A percentile compares a stretch with the other conserved stretches of the same genome.
Conservation (phyloP, 768 basidiomycete genomes). For the Pleurotus eryngii region DNA sequence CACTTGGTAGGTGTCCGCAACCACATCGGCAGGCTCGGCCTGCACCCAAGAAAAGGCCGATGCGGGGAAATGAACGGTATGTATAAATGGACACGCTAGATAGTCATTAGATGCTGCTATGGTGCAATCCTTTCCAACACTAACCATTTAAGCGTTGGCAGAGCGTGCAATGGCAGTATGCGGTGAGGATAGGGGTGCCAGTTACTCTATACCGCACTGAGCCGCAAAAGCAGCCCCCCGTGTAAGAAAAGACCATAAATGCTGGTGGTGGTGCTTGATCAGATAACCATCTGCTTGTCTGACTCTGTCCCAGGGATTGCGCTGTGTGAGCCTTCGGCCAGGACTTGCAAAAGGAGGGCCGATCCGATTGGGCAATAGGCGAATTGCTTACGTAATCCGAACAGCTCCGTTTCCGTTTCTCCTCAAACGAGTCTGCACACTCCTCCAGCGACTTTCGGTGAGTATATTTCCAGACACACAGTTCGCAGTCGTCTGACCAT, state of each 20-base stretch:
- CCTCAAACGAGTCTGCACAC: background rate
- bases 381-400: conserved; percentile 5
- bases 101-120: background rate
- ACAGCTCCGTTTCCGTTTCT: conserved; percentile 4
- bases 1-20: conserved; percentile 45
- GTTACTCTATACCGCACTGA: conserved; percentile 42
- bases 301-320: background rate
- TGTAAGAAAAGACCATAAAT: conserved; percentile 17
- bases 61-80: conserved; percentile 54
- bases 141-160: conserved; percentile 61
- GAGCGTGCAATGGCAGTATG: conserved; percentile 69
- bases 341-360: background rate
- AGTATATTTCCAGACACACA: background rate
- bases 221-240: conserved; percentile 62
- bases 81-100: conserved; percentile 58
- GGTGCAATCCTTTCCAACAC: conserved; percentile 10
- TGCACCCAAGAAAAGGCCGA: conserved; percentile 55
- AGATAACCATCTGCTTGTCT: background rate
- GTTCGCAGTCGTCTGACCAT: background rate
- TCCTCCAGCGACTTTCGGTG: conserved; percentile 1
- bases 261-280: conserved; percentile 1
- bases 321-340: background rate
- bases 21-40: conserved; percentile 22
- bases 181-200: conserved; percentile 49
- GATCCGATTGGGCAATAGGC: too few relatives aligned